Evolutionary conservation across 2,329 filamentous ascomycete genomes (phyloP), one percentile per base, ranked within the genome.

Genomic region (Claviceps citrina): DNA sequence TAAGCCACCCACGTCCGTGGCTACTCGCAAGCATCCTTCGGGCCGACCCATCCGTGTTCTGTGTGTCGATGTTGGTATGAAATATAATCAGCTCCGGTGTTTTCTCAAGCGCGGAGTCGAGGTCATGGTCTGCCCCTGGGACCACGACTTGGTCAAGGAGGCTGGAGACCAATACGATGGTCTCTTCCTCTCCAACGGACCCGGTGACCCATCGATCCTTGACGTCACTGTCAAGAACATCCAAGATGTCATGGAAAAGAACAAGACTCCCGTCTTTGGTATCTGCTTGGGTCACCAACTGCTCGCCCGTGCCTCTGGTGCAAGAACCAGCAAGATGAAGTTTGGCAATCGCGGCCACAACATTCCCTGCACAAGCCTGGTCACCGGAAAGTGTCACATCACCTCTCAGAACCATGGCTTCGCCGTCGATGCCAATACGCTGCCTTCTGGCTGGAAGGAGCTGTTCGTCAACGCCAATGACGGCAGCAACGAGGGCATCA

Each of bases 271-370:
- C 6, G 81, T 96, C 46, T 95, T 96, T 51, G 89, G 89, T 67
- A 96, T 96, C 57, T 96, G 89, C 67, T 66, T 96, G 51, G 89
- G 89, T 42, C 91, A 98, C 65, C 91, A 98, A 71, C 78, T 98
- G 39, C 72, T 98, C 43, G 89, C 87, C 48, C 75, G 95, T 51
- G 86, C 91, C 36, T 73, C 82, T 44, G 91, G 91, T 47, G 91
- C 84, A 40, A 73, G 77, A 53, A 96, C 91, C 46, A 81, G 93
- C 66, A 96, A 96, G 76, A 77, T 98, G 64, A 96, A 96, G 76
- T 98, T 95, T 63, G 91, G 91, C 56, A 98, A 98, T 74, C 83
- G 91, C 51, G 91, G 87, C 15, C 91, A 96, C 70, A 98, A 98
- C 66, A 96, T 98, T 54, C 91, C 91, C 33, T 95, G 87, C 70